Evolutionary conservation across 2,329 filamentous ascomycete species (phyloP).

Genomic region (Nannizzia gypsea): DNA sequence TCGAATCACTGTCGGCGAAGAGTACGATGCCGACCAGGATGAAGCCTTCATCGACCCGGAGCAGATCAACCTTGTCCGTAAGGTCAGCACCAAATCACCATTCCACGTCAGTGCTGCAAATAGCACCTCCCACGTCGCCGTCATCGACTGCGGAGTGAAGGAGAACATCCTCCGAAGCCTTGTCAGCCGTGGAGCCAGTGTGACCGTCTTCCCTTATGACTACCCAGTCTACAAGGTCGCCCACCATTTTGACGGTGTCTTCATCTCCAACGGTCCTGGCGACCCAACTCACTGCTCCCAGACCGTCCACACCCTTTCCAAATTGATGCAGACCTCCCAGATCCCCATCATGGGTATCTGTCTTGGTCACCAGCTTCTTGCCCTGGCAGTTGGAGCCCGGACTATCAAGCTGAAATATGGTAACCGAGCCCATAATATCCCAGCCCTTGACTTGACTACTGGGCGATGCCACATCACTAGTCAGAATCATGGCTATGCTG

Average conservation of each 20-base stretch:
- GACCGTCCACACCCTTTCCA: conserved; percentile 82
- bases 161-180: conserved; percentile 97
- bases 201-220: conserved; percentile 91
- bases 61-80: conserved; percentile 91
- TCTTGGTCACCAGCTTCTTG: conserved; percentile 90
- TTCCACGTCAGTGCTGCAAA: conserved; percentile 83
- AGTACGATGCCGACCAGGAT: conserved; percentile 97
- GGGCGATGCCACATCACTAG: conserved; percentile 97
- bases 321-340: conserved; percentile 81
- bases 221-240: conserved; percentile 98
- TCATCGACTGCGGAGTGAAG: conserved; percentile 98
- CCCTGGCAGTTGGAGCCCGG: conserved; percentile 72
- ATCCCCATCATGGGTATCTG: conserved; percentile 97
- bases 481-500: conserved; percentile 96
- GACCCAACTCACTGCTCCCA: conserved; percentile 94
- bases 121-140: conserved; percentile 77
- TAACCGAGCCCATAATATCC: conserved; percentile 98
- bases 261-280: conserved; percentile 97
- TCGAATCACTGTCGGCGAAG: conserved; percentile 86
- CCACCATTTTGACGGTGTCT: conserved; percentile 94
- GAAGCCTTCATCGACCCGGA: conserved; percentile 91
- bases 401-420: conserved; percentile 99
- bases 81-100: conserved; percentile 93
- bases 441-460: conserved; percentile 83
- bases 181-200: conserved; percentile 78